Conservation (phyloP, 192 early-diverging fungal genomes). For the Backusella mclennaniae region DNA sequence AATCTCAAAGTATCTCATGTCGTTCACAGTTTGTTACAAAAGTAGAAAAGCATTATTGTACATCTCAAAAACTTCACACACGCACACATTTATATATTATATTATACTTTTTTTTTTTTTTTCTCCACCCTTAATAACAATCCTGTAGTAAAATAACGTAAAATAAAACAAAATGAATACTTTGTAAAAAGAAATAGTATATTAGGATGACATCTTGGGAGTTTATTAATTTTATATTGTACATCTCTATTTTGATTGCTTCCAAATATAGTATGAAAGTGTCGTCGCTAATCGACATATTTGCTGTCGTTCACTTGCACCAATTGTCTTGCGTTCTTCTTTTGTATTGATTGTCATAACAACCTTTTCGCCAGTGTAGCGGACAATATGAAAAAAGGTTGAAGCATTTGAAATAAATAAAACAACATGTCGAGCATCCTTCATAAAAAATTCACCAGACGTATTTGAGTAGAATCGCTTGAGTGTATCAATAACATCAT, state of each 20-base stretch:
- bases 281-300: slow-evolving; percentile 2
- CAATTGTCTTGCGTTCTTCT: background rate
- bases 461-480: slow-evolving; percentile 19
- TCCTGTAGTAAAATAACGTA: too few species aligned
- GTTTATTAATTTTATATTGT: background rate
- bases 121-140: background rate
- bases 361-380: background rate
- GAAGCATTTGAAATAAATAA: slow-evolving; percentile 24
- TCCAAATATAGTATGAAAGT: slow-evolving; percentile 25
- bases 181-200: too few species aligned
- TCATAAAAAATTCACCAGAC: slow-evolving; percentile 12
- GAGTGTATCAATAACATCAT: slow-evolving; percentile 10
- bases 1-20: slow-evolving; percentile 81
- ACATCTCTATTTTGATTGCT: slow-evolving; percentile 9
- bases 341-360: slow-evolving; percentile 9
- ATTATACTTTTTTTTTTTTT: background rate
- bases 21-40: slow-evolving; percentile 61
- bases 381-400: slow-evolving; percentile 21
- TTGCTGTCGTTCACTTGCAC: background rate
- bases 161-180: too few species aligned
- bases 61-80: background rate
- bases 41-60: slow-evolving; percentile 34
- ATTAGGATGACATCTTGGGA: background rate
- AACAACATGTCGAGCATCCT: slow-evolving; percentile 1
- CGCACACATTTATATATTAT: background rate